Base-by-base conservation (phyloP, 2,329 filamentous ascomycete genomes). In the Aspergillus sp. region DNA sequence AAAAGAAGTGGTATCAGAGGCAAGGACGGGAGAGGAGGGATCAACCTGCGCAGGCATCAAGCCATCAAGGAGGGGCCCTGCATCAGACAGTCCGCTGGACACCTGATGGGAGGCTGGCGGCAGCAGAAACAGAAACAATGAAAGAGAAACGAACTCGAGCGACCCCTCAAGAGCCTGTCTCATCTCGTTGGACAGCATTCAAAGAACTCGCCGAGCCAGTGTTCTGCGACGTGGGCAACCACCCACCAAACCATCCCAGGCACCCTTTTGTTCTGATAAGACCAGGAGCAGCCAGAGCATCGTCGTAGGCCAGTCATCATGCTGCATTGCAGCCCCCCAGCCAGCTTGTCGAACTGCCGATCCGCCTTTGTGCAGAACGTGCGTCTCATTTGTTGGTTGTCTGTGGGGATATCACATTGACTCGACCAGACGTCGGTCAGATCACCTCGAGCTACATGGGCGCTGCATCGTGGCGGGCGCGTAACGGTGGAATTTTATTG, bases 371-470 rank as follows among this genome's bases (percentile, higher is more conserved):
- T 37, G 51, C 56, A 41, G 51, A 21, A 46, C 40, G 55, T 52
- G 54, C 45, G 40, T 52, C 27, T 61, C 23, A 68, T 70, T 70
- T 56, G 69, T 62, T 55, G 51, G 58, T 43, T 17, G 33, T 8
- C 35, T 21, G 65, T 66, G 66, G 63, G 57, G 63, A 58, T 62
- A 60, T 70, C 69, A 71, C 60, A 57, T 47, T 27, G 21, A 49
- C 23, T 25, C 40, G 31, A 11, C 56, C 31, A 48, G 41, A 31
- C 14, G 27, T 33, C 37, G 35, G 54, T 47, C 56, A 57, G 57
- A 39, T 61, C 56, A 59, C 59, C 61, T 41, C 44, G 19, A 54
- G 47, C 52, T 58, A 54, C 48, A 21, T 44, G 19, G 3, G 27
- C 33, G 37, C 27, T 45, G 54, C 39, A 54, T 52, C 50, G 47